Conservation (phyloP, 495 filamentous ascomycete genomes). For the Aspergillus sclerotiicarbonarius region DNA sequence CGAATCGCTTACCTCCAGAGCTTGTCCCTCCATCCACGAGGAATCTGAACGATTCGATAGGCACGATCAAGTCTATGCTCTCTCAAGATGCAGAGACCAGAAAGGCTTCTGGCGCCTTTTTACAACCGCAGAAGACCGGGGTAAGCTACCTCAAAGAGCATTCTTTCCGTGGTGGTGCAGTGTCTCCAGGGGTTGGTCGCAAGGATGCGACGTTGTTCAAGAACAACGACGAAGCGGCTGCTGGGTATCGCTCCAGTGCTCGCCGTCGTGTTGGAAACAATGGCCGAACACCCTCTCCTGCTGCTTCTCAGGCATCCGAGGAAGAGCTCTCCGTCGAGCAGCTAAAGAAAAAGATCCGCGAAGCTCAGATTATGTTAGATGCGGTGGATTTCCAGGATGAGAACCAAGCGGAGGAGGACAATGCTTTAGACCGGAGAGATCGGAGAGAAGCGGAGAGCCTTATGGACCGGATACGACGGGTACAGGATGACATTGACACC, state of each 20-base stretch:
- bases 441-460: slow-evolving; percentile 91
- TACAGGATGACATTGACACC: slow-evolving; percentile 94
- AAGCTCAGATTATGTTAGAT: slow-evolving; percentile 94
- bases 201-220: slow-evolving; percentile 97
- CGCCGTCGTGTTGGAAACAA: slow-evolving; percentile 76
- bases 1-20: slow-evolving; percentile 87
- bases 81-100: slow-evolving; percentile 82
- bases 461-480: slow-evolving; percentile 85
- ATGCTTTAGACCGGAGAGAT: slow-evolving; percentile 85
- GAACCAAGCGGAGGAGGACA: slow-evolving; percentile 84
- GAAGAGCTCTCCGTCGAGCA: slow-evolving; percentile 87
- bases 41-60: slow-evolving; percentile 87
- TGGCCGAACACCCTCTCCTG: slow-evolving; percentile 70
- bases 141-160: slow-evolving; percentile 96
- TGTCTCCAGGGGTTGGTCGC: slow-evolving; percentile 45
- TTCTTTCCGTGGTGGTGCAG: slow-evolving; percentile 70
- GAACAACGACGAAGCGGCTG: slow-evolving; percentile 83
- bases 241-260: slow-evolving; percentile 92
- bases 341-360: slow-evolving; percentile 86
- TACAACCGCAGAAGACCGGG: slow-evolving; percentile 94
- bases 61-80: slow-evolving; percentile 88
- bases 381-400: slow-evolving; percentile 97
- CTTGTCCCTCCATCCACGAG: slow-evolving; percentile 94
- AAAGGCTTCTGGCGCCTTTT: slow-evolving; percentile 77
- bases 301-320: slow-evolving; percentile 71